These are phyloP conservation scores for Penicillium expansum DNA, from an alignment of 2,329 filamentous ascomycete genomes.

Conservation along the genomic window DNA sequence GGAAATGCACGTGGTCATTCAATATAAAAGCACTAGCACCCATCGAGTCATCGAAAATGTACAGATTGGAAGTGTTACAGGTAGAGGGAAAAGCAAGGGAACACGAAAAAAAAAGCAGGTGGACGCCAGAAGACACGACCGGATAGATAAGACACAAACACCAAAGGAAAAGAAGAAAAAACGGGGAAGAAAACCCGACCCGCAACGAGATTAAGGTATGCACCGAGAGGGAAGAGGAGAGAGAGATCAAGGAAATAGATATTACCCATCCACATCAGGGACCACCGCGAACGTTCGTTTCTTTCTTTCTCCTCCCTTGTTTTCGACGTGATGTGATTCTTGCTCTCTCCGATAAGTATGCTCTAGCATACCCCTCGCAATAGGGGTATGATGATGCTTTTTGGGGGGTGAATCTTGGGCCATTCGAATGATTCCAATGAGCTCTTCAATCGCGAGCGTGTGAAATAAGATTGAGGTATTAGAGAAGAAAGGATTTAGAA, in stretches of 20 bases:
- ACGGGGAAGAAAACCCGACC: slow-evolving; percentile 5
- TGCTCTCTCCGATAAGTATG: slow-evolving; percentile 12
- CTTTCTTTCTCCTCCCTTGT: slow-evolving; percentile 12
- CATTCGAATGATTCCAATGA: background rate
- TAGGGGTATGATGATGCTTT: slow-evolving; percentile 16
- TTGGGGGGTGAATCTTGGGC: slow-evolving; percentile 2
- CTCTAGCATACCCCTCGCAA: slow-evolving; percentile 8
- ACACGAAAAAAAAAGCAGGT: slow-evolving; percentile 10
- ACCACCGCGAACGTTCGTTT: slow-evolving; percentile 7
- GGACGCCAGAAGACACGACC: slow-evolving; percentile 15
- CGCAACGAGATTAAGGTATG: slow-evolving; percentile 14
- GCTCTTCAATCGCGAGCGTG: slow-evolving; percentile 2
- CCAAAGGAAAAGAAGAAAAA: slow-evolving; percentile 6
- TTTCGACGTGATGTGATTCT: slow-evolving; percentile 18
- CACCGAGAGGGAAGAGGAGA: slow-evolving; percentile 20
- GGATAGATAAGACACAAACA: slow-evolving; percentile 12
- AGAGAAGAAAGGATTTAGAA: slow-evolving; percentile 32
- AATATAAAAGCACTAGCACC: slow-evolving; percentile 22
- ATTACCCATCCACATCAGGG: slow-evolving; percentile 11
- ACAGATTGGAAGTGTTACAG: slow-evolving; percentile 29
- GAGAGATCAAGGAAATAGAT: slow-evolving; percentile 12
- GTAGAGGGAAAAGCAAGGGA: slow-evolving; percentile 13
- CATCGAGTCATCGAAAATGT: slow-evolving; percentile 31
- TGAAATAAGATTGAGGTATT: background rate
- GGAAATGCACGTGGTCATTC: slow-evolving; percentile 21